Evolutionary conservation across 345 rosid species (phyloP).

Genomic region (Brassica nigra): DNA sequence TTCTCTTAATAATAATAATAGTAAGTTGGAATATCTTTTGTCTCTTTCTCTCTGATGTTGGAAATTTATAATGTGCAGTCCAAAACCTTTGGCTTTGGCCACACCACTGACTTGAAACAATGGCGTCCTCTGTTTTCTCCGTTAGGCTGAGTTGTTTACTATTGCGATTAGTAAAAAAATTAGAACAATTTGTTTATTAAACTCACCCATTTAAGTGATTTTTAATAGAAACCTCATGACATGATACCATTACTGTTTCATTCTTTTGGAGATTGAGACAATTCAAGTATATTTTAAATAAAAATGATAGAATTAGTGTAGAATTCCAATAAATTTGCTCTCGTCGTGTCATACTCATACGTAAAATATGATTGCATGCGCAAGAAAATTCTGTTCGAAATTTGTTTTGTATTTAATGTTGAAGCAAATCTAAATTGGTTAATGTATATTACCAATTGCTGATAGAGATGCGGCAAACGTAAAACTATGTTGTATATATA

Average conservation of each 20-base stretch:
- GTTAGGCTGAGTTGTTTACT: constrained; percentile 33
- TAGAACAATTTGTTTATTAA: neutral
- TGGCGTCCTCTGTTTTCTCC: constrained; percentile 21
- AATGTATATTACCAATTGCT: neutral
- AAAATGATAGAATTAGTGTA: neutral
- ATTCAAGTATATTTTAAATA: neutral
- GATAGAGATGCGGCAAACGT: no score
- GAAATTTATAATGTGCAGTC: constrained; percentile 10
- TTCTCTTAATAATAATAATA: constrained; percentile 10
- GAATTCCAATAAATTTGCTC: neutral
- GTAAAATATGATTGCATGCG: neutral
- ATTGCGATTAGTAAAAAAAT: neutral
- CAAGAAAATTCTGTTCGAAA: neutral
- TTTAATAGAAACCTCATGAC: no score
- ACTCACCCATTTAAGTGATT: neutral
- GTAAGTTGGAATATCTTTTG: constrained; percentile 19
- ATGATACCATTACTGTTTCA: neutral
- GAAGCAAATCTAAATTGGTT: constrained; percentile 8
- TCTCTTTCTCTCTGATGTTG: constrained; percentile 8
- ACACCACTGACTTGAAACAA: constrained; percentile 38
- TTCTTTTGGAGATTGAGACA: neutral
- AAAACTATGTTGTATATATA: no score
- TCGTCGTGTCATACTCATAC: neutral
- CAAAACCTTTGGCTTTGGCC: constrained; percentile 16
- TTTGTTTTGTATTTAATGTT: neutral